Evolutionary conservation across 176 grass and related monocot genomes (phyloP).

Genomic region (Oryza glaberrima): DNA sequence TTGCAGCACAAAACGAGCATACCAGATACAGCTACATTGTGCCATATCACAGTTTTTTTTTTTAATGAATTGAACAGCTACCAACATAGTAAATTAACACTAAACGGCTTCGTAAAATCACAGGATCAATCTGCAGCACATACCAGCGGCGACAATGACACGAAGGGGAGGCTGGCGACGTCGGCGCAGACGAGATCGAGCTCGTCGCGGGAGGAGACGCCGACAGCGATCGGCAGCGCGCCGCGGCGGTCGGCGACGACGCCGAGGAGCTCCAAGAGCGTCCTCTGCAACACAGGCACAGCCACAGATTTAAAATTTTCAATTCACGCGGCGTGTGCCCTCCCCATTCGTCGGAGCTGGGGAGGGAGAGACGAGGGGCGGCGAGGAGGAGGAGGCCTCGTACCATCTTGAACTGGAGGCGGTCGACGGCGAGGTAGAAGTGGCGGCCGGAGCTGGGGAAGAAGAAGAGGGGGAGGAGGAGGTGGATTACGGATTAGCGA

Average conservation of each 20-base stretch:
- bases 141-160: conserved; percentile 75
- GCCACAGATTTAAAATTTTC: not conserved
- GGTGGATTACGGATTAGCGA: not conserved
- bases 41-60: not conserved
- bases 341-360: too few relatives aligned
- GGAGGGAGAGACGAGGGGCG: not conserved
- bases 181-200: conserved; percentile 75
- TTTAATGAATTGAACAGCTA: not conserved
- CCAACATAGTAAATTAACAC: not conserved
- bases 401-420: conserved; percentile 83
- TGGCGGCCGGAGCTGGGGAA: conserved; percentile 59
- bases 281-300: conserved; percentile 52
- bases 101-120: not conserved
- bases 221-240: conserved; percentile 62
- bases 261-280: conserved; percentile 77
- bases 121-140: not conserved
- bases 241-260: conserved; percentile 62
- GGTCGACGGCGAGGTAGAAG: conserved; percentile 82
- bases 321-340: not conserved
- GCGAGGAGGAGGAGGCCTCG: not conserved
- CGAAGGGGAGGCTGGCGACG: conserved; percentile 70
- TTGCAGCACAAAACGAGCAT: not conserved
- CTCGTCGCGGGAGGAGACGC: conserved; percentile 86
- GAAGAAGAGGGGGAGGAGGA: not conserved
- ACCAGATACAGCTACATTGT: not conserved